phyloP scores from a whole-genome alignment of 305 asterid species.

The Withania somnifera region DNA sequence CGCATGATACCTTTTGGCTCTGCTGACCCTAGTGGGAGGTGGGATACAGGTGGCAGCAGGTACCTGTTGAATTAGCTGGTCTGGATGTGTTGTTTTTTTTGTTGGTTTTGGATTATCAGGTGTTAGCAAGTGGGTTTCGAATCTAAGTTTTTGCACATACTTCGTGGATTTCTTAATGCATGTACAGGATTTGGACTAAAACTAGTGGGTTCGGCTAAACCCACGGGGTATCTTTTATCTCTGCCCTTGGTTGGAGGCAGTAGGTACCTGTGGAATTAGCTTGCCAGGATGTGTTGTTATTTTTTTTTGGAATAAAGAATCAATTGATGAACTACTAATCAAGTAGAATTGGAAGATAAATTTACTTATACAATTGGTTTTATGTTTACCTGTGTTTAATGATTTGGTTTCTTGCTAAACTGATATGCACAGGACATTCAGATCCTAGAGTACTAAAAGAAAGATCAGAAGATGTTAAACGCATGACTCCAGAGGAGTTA shows the following conservation, averaged over 20 bases:
- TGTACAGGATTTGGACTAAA: background rate
- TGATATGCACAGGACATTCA: constrained; percentile 44
- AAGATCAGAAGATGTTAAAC: constrained; percentile 38
- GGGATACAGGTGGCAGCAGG: too few species aligned
- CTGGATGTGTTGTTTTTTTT: background rate
- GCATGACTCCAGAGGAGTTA: constrained; percentile 50
- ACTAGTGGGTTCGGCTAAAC: background rate
- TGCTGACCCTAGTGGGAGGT: too few species aligned
- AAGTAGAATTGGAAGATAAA: background rate
- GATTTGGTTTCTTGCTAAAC: background rate
- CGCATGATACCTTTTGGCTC: too few species aligned
- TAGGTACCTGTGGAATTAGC: background rate
- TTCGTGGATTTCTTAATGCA: background rate
- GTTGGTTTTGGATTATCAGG: too few species aligned
- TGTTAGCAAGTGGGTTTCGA: background rate
- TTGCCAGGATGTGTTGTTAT: background rate
- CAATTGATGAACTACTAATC: background rate
- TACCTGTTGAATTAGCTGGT: background rate
- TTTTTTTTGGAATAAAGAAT: background rate
- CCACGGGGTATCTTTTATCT: background rate
- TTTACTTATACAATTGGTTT: background rate
- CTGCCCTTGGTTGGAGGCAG: background rate
- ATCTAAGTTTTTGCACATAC: background rate
- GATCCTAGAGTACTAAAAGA: constrained; percentile 72
- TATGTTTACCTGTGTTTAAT: background rate